These are phyloP conservation scores for Hypoxylon subgilvum DNA, from an alignment of 495 filamentous ascomycete genomes.

Conservation along the genomic window DNA sequence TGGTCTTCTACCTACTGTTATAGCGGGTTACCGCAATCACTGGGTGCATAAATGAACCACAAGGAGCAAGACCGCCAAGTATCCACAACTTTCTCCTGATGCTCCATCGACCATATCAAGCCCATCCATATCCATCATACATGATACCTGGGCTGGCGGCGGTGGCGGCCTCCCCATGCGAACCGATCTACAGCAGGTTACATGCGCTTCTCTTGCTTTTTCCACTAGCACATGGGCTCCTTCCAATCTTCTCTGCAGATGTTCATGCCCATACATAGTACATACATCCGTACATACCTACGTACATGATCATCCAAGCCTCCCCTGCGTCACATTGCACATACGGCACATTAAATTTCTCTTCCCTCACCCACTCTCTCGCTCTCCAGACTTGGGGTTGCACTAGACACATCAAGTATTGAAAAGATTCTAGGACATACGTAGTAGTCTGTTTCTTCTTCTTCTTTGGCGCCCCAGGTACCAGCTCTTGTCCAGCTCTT, in stretches of 20 bases:
- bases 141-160: constrained; percentile 14
- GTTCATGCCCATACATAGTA: background rate
- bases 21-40: constrained; percentile 40
- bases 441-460: constrained; percentile 23
- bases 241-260: constrained; percentile 33
- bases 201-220: constrained; percentile 32
- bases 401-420: constrained; percentile 30
- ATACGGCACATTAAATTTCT: constrained; percentile 28
- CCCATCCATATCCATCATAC: constrained; percentile 1
- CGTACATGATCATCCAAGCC: constrained; percentile 27
- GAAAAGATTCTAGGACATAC: background rate
- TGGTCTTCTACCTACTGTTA: too few species aligned
- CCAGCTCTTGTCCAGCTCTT: background rate
- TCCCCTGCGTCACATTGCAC: constrained; percentile 43
- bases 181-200: constrained; percentile 37
- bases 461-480: constrained; percentile 13
- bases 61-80: constrained; percentile 35
- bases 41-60: constrained; percentile 39
- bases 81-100: constrained; percentile 35
- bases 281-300: constrained; percentile 24
- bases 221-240: constrained; percentile 22
- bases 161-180: constrained; percentile 35
- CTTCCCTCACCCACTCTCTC: constrained; percentile 5
- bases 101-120: constrained; percentile 24
- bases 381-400: constrained; percentile 21